Percentiles rank a stretch among this genome's conserved stretches.
phyloP scores from a whole-genome alignment of 352 stramenopile genomes.

The Phytopythium sindhum region DNA sequence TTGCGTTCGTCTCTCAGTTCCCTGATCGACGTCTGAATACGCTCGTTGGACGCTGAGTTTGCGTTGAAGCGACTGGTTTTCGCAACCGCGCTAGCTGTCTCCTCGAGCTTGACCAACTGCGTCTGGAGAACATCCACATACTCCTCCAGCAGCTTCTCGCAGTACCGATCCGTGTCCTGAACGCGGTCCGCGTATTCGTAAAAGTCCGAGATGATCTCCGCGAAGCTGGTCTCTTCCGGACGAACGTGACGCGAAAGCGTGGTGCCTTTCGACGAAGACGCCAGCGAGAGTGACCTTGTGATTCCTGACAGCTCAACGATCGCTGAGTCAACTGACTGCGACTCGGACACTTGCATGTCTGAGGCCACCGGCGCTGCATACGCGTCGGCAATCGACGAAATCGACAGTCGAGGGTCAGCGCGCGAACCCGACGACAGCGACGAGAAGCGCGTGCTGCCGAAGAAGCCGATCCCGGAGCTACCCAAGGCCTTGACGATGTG shows the following conservation, averaged over 20 bases:
- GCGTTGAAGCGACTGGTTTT: constrained; percentile 16
- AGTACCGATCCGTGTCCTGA: constrained; percentile 67
- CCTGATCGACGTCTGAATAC: constrained; percentile 46
- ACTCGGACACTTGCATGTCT: constrained; percentile 6
- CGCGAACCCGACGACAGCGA: constrained; percentile 12
- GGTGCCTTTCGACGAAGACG: constrained; percentile 24
- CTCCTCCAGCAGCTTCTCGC: constrained; percentile 64
- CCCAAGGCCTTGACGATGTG: constrained; percentile 49
- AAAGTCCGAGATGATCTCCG: constrained; percentile 72
- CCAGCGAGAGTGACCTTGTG: constrained; percentile 34
- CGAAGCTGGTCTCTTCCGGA: constrained; percentile 74
- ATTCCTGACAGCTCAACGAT: constrained; percentile 46
- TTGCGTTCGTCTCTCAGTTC: constrained; percentile 79
- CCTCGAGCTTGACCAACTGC: constrained; percentile 54
- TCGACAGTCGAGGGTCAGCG: constrained; percentile 48
- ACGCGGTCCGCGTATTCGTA: constrained; percentile 69
- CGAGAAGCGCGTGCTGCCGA: constrained; percentile 1
- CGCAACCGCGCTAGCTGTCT: constrained; percentile 1
- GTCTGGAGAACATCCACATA: constrained; percentile 80
- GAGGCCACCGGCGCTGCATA: constrained; percentile 35
- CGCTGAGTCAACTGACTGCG: constrained; percentile 25
- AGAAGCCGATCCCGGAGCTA: constrained; percentile 6
- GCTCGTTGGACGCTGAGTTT: constrained; percentile 21
- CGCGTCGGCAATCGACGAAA: constrained; percentile 68
- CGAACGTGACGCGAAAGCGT: constrained; percentile 55